Base-by-base conservation (phyloP, 331 rosid species). In the Pyracantha coccinea region DNA sequence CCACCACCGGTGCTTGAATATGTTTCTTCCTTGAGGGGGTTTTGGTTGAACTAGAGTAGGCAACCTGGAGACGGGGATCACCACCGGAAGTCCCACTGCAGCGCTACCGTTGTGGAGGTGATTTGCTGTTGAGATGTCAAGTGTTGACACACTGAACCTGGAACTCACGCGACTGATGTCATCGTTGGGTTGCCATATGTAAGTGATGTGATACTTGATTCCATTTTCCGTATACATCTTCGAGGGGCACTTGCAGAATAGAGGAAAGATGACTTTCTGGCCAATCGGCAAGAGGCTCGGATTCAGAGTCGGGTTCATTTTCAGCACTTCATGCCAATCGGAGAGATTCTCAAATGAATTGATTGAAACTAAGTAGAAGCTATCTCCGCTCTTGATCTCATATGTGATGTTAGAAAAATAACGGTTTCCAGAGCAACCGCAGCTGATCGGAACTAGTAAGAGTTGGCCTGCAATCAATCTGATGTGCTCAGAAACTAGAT, bases 221-320 rank as follows among this genome's bases (percentile, higher is more conserved):
- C 85, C 79, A 29, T 80, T 76, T 24, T 72, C 74, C 9, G 65
- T 29, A 16, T 73, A 82, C 8, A 69, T 78, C 78, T 86, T 83
- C 14, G 93, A 86, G 52, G 96, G 91, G 74, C 95, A 93, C 57
- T 74, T 81, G 68, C 98, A 89, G 84, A 83, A 83, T 80, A 90
- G 78, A 73, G 95, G 96, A 67, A 89, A 73, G 5, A 77, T 72
- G 32, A 90, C 81, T 83, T 86, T 47, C 73, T 66, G 44, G 21
- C 87, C 88, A 31, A 15, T 4, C 25, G 72, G 71, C 82, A 93
- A 77, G 24, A 45, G 21, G 68, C 0, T 10, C 55, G 93, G 89
- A 38, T 14, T 50, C 70, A 85, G 45, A 70, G 19, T 2, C 0
- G 87, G 98, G 81, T 90, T 89, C 27, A 78, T 64, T 41, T 78